phyloP scores from a whole-genome alignment of 2,329 filamentous ascomycete genomes.

The Akanthomyces uredinophilus region DNA sequence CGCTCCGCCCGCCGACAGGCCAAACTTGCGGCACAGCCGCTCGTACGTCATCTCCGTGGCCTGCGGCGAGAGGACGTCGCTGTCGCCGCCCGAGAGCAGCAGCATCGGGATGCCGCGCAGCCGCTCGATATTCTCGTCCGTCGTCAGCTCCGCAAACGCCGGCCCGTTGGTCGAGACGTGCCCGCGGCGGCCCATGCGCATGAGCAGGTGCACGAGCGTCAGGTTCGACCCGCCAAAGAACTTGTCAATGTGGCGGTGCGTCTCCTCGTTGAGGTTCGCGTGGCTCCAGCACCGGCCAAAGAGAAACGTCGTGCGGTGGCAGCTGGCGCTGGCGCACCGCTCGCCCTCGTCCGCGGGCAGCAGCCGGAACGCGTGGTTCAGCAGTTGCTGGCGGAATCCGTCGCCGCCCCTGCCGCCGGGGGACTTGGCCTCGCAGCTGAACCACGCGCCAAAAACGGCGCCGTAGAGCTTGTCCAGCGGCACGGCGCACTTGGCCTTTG shows the following conservation, averaged over 20 bases:
- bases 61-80: conserved; percentile 49
- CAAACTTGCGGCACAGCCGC: conserved; percentile 47
- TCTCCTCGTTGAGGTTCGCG: conserved; percentile 59
- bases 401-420: too few relatives aligned
- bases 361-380: conserved; percentile 52
- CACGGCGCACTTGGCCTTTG: conserved; percentile 55
- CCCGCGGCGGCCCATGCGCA: conserved; percentile 48
- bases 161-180: conserved; percentile 49
- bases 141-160: conserved; percentile 42
- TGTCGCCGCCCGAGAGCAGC: conserved; percentile 51
- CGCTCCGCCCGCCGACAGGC: conserved; percentile 26
- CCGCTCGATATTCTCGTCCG: conserved; percentile 42
- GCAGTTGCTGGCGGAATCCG: not conserved
- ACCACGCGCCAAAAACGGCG: not conserved
- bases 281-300: conserved; percentile 62
- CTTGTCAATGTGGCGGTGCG: conserved; percentile 55
- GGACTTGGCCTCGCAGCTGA: not conserved
- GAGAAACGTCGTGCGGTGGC: conserved; percentile 54
- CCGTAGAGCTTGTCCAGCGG: conserved; percentile 25
- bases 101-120: conserved; percentile 51
- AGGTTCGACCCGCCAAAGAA: conserved; percentile 61
- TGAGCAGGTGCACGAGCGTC: conserved; percentile 50
- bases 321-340: conserved; percentile 56
- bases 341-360: conserved; percentile 51
- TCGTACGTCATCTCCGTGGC: conserved; percentile 51